These are phyloP conservation scores for Sporisorium sorghi DNA, from an alignment of 1,284 basidiomycete species.

Conservation along the genomic window DNA sequence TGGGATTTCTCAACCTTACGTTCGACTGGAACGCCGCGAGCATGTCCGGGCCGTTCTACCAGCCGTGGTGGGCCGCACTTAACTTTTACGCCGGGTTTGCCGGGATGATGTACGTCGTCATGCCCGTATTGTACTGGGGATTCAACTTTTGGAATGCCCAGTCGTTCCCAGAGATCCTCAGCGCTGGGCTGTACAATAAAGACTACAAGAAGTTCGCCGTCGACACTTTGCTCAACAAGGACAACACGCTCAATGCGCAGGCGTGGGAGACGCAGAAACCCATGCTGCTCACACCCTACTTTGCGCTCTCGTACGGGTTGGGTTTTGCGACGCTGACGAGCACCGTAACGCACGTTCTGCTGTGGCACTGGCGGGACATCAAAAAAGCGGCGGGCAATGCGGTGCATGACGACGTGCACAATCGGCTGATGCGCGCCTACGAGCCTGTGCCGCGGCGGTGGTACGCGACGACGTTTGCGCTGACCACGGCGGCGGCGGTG, in stretches of 20 bases:
- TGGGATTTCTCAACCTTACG: constrained; percentile 72
- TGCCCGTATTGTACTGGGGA: constrained; percentile 70
- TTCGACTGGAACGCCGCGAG: constrained; percentile 73
- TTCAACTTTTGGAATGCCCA: constrained; percentile 71
- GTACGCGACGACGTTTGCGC: constrained; percentile 64
- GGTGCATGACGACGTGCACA: constrained; percentile 67
- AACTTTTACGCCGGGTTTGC: constrained; percentile 67
- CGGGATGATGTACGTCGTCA: constrained; percentile 72
- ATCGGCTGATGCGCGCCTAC: constrained; percentile 66
- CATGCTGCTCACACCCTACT: constrained; percentile 72
- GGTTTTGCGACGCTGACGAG: constrained; percentile 72
- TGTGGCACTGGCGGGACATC: constrained; percentile 73
- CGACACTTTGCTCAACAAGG: constrained; percentile 53
- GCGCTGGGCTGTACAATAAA: constrained; percentile 70
- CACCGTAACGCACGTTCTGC: constrained; percentile 72
- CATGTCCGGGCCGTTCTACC: constrained; percentile 71
- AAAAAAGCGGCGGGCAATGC: constrained; percentile 70
- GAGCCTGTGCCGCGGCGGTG: constrained; percentile 62
- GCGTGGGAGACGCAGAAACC: constrained; percentile 70
- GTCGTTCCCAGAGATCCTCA: constrained; percentile 69
- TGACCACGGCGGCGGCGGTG: constrained; percentile 67
- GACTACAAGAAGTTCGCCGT: constrained; percentile 59
- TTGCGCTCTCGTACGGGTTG: constrained; percentile 70
- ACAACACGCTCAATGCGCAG: constrained; percentile 71
- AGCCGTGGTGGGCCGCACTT: constrained; percentile 72